A percentile compares a stretch with the other conserved stretches of the same genome.
These are phyloP conservation scores for Triangularia verruculosa DNA, from an alignment of 2,329 filamentous ascomycete genomes.

Conservation along the genomic window DNA sequence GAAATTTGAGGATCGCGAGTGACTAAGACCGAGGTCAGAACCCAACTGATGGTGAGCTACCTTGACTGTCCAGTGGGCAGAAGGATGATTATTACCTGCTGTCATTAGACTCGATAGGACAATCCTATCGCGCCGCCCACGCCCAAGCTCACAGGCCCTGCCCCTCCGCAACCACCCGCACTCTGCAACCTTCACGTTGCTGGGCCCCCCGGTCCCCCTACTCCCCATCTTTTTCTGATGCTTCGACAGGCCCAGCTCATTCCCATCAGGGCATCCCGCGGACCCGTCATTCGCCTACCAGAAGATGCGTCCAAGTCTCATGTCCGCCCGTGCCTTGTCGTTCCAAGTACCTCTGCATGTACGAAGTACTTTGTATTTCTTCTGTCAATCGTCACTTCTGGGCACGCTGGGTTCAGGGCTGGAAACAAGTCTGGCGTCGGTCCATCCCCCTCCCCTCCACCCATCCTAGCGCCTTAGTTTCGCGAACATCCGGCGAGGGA, in stretches of 20 bases:
- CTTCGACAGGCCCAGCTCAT: conserved; percentile 12
- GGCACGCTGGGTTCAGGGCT: conserved; percentile 13
- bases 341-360: conserved; percentile 10
- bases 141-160: conserved; percentile 1
- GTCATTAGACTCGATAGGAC: not conserved
- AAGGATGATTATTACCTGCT: not conserved
- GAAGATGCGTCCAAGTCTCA: conserved; percentile 17
- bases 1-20: not conserved
- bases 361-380: conserved; percentile 17
- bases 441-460: conserved; percentile 6
- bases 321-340: conserved; percentile 9
- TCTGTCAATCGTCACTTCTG: conserved; percentile 24
- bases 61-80: not conserved
- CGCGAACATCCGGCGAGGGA: conserved; percentile 19
- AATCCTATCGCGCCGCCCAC: conserved; percentile 1
- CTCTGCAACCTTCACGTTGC: conserved; percentile 11
- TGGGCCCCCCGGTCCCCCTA: conserved; percentile 3
- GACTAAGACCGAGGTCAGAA: not conserved
- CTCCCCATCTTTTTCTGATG: not conserved
- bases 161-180: conserved; percentile 17
- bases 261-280: conserved; percentile 26
- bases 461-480: conserved; percentile 24
- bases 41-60: too few species aligned
- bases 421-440: conserved; percentile 13
- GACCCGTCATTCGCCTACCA: conserved; percentile 27